These are phyloP conservation scores for Solanum clarkiae DNA, from an alignment of 257 asterid genomes.

Conservation along the genomic window DNA sequence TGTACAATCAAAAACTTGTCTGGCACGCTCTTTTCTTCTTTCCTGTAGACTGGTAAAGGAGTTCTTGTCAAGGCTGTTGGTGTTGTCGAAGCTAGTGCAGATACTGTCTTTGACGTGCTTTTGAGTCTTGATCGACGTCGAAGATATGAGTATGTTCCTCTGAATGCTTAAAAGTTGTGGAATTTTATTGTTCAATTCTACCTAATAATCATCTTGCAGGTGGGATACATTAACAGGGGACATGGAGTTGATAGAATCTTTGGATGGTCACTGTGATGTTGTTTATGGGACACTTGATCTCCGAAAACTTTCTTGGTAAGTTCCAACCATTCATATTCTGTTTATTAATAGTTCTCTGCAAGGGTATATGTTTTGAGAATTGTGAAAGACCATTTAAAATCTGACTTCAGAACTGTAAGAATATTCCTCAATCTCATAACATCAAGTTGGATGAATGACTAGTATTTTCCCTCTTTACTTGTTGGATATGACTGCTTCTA, in stretches of 20 bases:
- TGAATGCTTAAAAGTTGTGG: slow-evolving; percentile 3
- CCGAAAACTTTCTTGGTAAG: slow-evolving; percentile 65
- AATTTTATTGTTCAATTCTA: neutral
- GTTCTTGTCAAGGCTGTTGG: slow-evolving; percentile 90
- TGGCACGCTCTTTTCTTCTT: neutral
- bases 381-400: neutral
- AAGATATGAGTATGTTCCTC: slow-evolving; percentile 75
- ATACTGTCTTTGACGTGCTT: slow-evolving; percentile 78
- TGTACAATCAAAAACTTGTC: neutral
- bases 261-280: slow-evolving; percentile 76
- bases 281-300: slow-evolving; percentile 86
- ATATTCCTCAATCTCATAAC: neutral
- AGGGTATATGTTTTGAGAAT: neutral
- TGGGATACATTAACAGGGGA: slow-evolving; percentile 96
- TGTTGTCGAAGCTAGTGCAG: slow-evolving; percentile 87
- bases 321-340: neutral
- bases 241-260: slow-evolving; percentile 76
- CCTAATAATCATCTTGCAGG: slow-evolving; percentile 47
- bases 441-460: neutral
- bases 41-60: slow-evolving; percentile 58
- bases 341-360: neutral
- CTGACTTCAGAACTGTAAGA: neutral
- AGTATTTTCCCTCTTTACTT: neutral
- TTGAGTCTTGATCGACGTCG: slow-evolving; percentile 57
- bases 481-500: neutral